phyloP scores from a whole-genome alignment of 257 asterid genomes.

The Gentiana dahurica region DNA sequence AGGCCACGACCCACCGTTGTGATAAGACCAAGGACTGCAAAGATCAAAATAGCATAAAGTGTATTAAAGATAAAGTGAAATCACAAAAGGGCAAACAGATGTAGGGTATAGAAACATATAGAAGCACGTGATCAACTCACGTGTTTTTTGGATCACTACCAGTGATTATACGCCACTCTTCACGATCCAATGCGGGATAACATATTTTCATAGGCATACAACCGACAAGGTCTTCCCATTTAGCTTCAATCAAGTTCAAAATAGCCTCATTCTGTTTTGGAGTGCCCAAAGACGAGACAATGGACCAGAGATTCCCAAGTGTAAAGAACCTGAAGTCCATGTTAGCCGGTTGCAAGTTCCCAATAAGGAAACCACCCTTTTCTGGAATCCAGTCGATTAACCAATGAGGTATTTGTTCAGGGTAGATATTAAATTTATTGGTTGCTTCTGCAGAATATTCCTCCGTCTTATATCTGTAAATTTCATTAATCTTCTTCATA shows the following conservation, averaged over 20 bases:
- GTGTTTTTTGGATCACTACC: slow-evolving; percentile 92
- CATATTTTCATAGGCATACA: slow-evolving; percentile 81
- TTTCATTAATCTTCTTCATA: slow-evolving; percentile 78
- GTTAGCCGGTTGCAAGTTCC: slow-evolving; percentile 86
- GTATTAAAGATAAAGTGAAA: too few species aligned
- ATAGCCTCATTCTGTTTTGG: slow-evolving; percentile 70
- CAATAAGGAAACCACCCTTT: slow-evolving; percentile 73
- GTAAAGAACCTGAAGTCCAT: slow-evolving; percentile 93
- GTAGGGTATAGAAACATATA: too few species aligned
- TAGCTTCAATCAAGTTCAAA: slow-evolving; percentile 61
- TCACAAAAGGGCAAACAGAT: too few species aligned
- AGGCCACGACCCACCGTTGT: slow-evolving; percentile 91
- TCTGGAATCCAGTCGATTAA: slow-evolving; percentile 88
- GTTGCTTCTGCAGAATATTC: slow-evolving; percentile 85
- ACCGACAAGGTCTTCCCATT: slow-evolving; percentile 83
- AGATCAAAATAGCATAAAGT: neutral
- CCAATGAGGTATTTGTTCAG: slow-evolving; percentile 88
- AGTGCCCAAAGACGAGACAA: slow-evolving; percentile 74
- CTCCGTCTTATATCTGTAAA: slow-evolving; percentile 81
- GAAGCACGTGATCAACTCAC: slow-evolving; percentile 30
- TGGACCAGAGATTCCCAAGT: slow-evolving; percentile 83
- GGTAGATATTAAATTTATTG: slow-evolving; percentile 85
- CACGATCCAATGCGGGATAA: slow-evolving; percentile 73
- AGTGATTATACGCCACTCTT: slow-evolving; percentile 86
- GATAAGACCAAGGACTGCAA: slow-evolving; percentile 90